Percentiles rank a stretch among this genome's conserved stretches.
Evolutionary conservation across 139 green algal genomes (phyloP).

Genomic region (Nannochloris sp.): DNA sequence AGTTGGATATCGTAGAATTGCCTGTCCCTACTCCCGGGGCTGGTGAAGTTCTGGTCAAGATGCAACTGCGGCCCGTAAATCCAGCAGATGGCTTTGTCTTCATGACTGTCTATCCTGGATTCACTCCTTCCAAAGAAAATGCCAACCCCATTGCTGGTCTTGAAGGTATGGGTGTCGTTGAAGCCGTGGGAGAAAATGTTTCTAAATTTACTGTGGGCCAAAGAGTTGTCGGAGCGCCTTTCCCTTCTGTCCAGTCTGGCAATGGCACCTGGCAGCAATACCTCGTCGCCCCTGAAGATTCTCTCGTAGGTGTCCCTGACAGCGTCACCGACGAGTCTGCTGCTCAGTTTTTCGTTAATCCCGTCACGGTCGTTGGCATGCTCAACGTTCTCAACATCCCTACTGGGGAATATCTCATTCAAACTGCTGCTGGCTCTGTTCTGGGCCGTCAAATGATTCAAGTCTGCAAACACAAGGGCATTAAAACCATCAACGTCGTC

Average conservation of each 20-base stretch:
- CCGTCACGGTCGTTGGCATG: constrained; percentile 40
- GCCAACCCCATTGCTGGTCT: constrained; percentile 8
- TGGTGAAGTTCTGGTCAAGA: constrained; percentile 3
- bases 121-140: constrained; percentile 7
- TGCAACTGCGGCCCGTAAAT: constrained; percentile 27
- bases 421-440: constrained; percentile 41
- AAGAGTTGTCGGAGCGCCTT: constrained; percentile 31
- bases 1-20: background rate
- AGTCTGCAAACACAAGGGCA: constrained; percentile 24
- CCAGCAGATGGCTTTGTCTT: constrained; percentile 34
- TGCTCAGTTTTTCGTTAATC: constrained; percentile 31
- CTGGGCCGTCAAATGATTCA: constrained; percentile 37
- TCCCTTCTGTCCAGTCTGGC: constrained; percentile 8
- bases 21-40: background rate
- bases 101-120: constrained; percentile 40
- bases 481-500: constrained; percentile 46
- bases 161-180: constrained; percentile 38
- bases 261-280: constrained; percentile 45
- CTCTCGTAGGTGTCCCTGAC: constrained; percentile 31
- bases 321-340: constrained; percentile 32
- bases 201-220: constrained; percentile 26
- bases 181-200: constrained; percentile 7
- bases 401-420: constrained; percentile 35
- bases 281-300: constrained; percentile 6
- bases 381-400: constrained; percentile 30